Evolutionary conservation across 2,329 filamentous ascomycete genomes (phyloP), one percentile per base, ranked within the genome.

Genomic region (Epichloe hybrida): DNA sequence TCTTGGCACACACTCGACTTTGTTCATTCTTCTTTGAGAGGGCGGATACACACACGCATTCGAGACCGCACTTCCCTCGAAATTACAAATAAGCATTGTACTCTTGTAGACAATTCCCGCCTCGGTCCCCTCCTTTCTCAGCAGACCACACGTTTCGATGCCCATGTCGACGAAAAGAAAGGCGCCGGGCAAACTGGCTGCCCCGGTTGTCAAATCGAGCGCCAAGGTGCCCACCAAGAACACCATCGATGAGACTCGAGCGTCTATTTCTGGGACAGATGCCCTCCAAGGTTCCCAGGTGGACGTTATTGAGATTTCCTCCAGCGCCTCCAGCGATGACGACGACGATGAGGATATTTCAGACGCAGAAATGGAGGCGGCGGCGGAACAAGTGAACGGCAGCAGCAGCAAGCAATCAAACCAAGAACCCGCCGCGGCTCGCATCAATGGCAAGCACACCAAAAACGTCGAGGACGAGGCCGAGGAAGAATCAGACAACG

Each of bases 111-210:
- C 21, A 6, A 47, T 36, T n/a, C 4, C 8, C 8, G 27, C 27
- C 27, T 31, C 8, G 27, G 9, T 11, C 6, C 17, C n/a, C 7
- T n/a, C 3, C 21, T 41, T 11, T 37, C 9, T 44, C 15, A 48
- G 11, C 36, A 20, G 23, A 45, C 20, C 3, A 38, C 17, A 35
- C 15, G 39, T 27, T 49, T 39, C 52, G 53, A 63, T 60, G 58
- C 59, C 61, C 54, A 80, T 81, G 74, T 78, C 79, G 54, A 75
- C 78, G 43, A 83, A 80, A 66, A 71, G 79, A 62, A 83, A 81
- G 72, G 69, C 74, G 52, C 68, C 76, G 53, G 70, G 72, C 55
- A 76, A 75, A 66, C 70, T 83, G 59, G 77, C 75, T 52, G 67
- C 73, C 53, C 80, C 80, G 0, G 68, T 72, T 13, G 69, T 76